Conservation (phyloP, 768 basidiomycete species). For the Pleurotus ostreatus region DNA sequence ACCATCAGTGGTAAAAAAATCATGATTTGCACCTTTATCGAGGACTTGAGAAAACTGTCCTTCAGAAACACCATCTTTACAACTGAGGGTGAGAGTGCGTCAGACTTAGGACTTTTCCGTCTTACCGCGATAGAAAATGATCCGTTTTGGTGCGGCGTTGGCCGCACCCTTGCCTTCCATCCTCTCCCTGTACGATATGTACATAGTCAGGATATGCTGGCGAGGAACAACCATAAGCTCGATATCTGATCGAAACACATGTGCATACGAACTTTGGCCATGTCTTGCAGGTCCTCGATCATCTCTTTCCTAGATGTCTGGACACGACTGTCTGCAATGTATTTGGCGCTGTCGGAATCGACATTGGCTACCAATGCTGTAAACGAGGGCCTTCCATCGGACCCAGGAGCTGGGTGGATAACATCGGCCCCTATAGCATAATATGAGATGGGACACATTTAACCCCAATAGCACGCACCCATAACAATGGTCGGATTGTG, state of each 20-base stretch:
- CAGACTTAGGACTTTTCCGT: constrained; percentile 9
- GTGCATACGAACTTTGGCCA: constrained; percentile 48
- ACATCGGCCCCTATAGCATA: constrained; percentile 64
- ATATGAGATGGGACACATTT: neutral
- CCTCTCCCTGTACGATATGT: constrained; percentile 50
- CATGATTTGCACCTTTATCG: constrained; percentile 41
- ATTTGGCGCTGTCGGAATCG: constrained; percentile 73
- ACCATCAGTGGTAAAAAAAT: too few species aligned
- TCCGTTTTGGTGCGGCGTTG: constrained; percentile 52
- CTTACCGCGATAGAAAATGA: constrained; percentile 74
- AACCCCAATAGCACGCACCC: constrained; percentile 36
- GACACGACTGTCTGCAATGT: constrained; percentile 56
- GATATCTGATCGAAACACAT: neutral
- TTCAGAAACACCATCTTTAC: constrained; percentile 50
- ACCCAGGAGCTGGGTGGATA: constrained; percentile 79
- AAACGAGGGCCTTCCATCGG: constrained; percentile 77
- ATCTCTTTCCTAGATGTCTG: constrained; percentile 73
- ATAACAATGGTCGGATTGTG: constrained; percentile 76
- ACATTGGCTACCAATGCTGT: constrained; percentile 79
- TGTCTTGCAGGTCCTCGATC: constrained; percentile 64
- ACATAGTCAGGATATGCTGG: constrained; percentile 53
- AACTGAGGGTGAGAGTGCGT: constrained; percentile 15
- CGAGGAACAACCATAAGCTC: neutral
- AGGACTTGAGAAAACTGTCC: constrained; percentile 52
- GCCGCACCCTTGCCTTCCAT: constrained; percentile 46